Evolutionary conservation across 371 early-diverging fungal species (phyloP).

Genomic region (Lichtheimia corymbifera): DNA sequence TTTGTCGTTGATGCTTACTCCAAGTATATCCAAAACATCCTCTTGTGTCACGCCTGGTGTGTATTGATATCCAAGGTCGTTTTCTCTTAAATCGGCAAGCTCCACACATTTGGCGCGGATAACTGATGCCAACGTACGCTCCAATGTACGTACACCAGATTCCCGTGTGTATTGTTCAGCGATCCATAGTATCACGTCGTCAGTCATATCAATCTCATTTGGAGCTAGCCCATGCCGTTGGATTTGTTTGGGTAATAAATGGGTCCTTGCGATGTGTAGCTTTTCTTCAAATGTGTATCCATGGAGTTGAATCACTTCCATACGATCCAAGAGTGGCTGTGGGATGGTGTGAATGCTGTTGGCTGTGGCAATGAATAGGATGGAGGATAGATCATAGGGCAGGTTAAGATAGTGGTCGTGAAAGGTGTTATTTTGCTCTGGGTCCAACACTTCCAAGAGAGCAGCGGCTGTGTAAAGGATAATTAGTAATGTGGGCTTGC

Average conservation of each 20-base stretch:
- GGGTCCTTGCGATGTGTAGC: constrained; percentile 45
- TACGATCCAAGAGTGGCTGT: constrained; percentile 80
- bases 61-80: constrained; percentile 21
- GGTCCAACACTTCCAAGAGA: constrained; percentile 84
- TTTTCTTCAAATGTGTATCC: constrained; percentile 90
- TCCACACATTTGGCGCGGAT: constrained; percentile 78
- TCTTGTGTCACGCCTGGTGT: constrained; percentile 28
- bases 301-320: constrained; percentile 83
- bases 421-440: constrained; percentile 80
- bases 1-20: constrained; percentile 32
- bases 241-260: constrained; percentile 70
- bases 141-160: constrained; percentile 81
- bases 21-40: constrained; percentile 66
- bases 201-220: constrained; percentile 42
- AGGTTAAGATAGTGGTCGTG: constrained; percentile 83
- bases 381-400: constrained; percentile 79
- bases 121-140: constrained; percentile 74
- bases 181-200: constrained; percentile 60
- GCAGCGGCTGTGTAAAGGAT: constrained; percentile 57
- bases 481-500: background rate
- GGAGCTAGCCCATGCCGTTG: constrained; percentile 59
- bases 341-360: constrained; percentile 81
- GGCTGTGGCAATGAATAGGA: constrained; percentile 87
- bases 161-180: constrained; percentile 79
- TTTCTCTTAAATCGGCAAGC: constrained; percentile 44